Conservation (phyloP, 371 early-diverging fungal genomes). For the Mycotypha africana region DNA sequence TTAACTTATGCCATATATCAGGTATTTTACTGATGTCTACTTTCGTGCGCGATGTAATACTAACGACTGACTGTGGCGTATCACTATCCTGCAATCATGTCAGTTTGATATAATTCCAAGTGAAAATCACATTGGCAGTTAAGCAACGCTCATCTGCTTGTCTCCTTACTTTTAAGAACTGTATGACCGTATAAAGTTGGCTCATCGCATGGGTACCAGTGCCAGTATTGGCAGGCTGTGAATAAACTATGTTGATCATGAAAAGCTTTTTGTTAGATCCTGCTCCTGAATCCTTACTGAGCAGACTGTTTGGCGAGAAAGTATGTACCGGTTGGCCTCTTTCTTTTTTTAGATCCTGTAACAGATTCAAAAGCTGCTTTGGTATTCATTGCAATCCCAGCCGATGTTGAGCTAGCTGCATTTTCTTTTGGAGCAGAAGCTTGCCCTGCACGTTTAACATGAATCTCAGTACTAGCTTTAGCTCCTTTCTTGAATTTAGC, state of each 20-base stretch:
- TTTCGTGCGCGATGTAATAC: slow-evolving; percentile 51
- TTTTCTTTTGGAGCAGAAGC: slow-evolving; percentile 3
- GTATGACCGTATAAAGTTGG: slow-evolving; percentile 54
- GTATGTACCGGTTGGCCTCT: slow-evolving; percentile 29
- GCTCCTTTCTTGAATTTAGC: slow-evolving; percentile 37
- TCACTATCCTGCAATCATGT: slow-evolving; percentile 58
- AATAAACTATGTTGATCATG: slow-evolving; percentile 47
- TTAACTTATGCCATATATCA: slow-evolving; percentile 53
- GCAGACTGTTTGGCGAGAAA: neutral
- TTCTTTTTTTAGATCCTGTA: slow-evolving; percentile 23
- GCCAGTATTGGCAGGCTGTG: slow-evolving; percentile 56
- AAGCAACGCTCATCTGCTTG: neutral
- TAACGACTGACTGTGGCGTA: slow-evolving; percentile 61
- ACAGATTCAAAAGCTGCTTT: slow-evolving; percentile 27
- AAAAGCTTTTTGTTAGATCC: no score
- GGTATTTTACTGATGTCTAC: slow-evolving; percentile 56
- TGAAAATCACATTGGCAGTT: neutral
- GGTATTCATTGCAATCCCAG: slow-evolving; percentile 35
- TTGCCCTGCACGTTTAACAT: slow-evolving; percentile 34
- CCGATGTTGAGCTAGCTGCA: neutral
- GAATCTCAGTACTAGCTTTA: slow-evolving; percentile 32
- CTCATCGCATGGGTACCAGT: slow-evolving; percentile 59
- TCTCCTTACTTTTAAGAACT: slow-evolving; percentile 43
- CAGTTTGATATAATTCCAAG: no score
- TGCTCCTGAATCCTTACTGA: no score